Base-by-base conservation (phyloP, 805 yeast genomes). In the Cyberlindnera samutprakarnensis region DNA sequence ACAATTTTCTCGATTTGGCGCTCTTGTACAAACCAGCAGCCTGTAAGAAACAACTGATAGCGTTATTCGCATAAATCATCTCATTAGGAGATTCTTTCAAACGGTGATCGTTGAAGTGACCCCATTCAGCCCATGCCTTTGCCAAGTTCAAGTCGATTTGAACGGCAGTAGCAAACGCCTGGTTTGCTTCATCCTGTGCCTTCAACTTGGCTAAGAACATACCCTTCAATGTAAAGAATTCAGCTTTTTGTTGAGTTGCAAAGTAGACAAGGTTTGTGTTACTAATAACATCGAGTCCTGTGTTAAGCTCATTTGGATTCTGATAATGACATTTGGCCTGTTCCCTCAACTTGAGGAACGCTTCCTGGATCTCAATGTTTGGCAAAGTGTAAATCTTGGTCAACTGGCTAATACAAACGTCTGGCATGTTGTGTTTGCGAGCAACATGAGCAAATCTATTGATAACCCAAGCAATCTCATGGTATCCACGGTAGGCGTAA, bases 121-220 rank as follows among this genome's bases (percentile, higher is more conserved):
- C 99, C 99, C 99, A 92, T 54, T 94, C 96, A 4, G 96, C 97
- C 99, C 99, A 92, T 0, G 98, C 97, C 55, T 92, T 90, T 2
- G 97, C 95, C 28, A 92, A 59, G 48, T 88, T 86, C 45, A 90
- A 70, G 51, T 94, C 98, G 36, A 92, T 78, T 56, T 92, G 97
- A 14, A 92, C 96, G 2, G 98, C 96, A 3, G 96, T 85, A 2
- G 97, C 95, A 63, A 92, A 92, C 0, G 96, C 96, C 54, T 92
- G 95, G 53, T 92, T 88, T 11, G 99, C 97, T 48, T 90, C 96
- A 38, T 90, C 97, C 42, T 78, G 77, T 27, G 85, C 90, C 44
- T 85, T 79, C 46, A 92, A 65, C 53, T 87, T 90, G 14, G 95
- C 94, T 47, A 90, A 70, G 51, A 94, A 92, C 96, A 92, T 92